Base-by-base conservation (phyloP, 2,329 filamentous ascomycete species). In the Mariannaea sp. region DNA sequence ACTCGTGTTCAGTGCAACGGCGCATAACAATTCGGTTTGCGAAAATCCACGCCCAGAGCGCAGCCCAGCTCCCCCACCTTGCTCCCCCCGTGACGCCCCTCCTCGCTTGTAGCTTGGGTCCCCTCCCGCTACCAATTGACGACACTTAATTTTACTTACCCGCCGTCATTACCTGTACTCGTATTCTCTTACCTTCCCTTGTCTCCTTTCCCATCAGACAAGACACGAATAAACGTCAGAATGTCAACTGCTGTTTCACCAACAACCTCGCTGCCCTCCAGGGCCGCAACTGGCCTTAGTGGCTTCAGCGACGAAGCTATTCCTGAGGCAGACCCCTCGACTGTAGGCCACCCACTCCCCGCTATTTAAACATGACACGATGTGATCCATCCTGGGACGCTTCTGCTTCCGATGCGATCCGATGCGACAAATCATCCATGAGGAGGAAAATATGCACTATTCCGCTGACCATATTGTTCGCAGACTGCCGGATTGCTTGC, bases 401-500 rank as follows among this genome's bases (percentile, higher is more conserved):
- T 5, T 12, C 29, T 7, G 7, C 26, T 7, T 29, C 12, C 26
- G 12, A 29, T 7, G 26, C 26, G 7, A 12, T 19, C 49, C n/a
- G 26, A 38, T 24, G 24, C 45, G 8, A 17, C 14, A 27, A 26
- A 42, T 14, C 16, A 17, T 10, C 27, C 7, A n/a, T 16, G 29
- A 26, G 4, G 17, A 29, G 12, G 29, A 9, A 39, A 16, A 26
- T 35, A 14, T 5, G 14, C 19, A 26, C 5, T 4, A 9, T 17
- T 33, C 13, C 32, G 26, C 62, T 66, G 40, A 63, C n/a, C n/a
- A n/a, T 36, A 5, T 17, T 12, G 38, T 14, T 13, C 10, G 19
- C 60, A 90, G 87, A 89, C 88, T 17, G 85, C 87, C n/a, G 86
- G 83, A 33, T 81, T 97, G 43, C 87, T 99, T 59, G 81, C 87